Evolutionary conservation across 1,284 basidiomycete species (phyloP), one percentile per base, ranked within the genome.

Genomic region (Pisolithus thermaeus): DNA sequence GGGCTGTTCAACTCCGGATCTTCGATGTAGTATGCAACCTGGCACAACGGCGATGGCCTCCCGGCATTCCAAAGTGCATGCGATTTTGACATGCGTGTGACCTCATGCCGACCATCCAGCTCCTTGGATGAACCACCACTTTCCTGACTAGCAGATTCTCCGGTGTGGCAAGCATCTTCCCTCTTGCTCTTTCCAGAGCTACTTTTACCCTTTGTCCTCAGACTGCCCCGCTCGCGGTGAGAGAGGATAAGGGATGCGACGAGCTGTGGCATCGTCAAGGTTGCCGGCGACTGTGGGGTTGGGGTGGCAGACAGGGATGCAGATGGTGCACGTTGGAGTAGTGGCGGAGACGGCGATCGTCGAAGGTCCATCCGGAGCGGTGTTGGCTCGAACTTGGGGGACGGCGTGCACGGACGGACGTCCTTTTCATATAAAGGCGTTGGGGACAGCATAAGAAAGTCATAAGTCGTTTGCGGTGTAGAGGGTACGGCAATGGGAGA

Each of bases 211-310:
- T 16, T 43, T 28, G 23, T 22, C 23, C 42, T 43, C 38, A 46
- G n/a, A 45, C 55, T 53, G 27, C 50, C 47, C 37, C 54, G 56
- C n/a, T 69, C 66, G 41, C 37, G 64, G 48, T 64, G 42, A 22
- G 63, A 61, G 42, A 66, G 60, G 1, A 49, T 65, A 16, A 66
- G 59, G 12, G 61, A 56, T 22, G 64, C 64, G n/a, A 69, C 65
- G 12, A 66, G 66, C 42, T 66, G 64, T 0, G 67, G 59, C 49
- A 68, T 64, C 2, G 67, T 58, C 59, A 65, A 53, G 22, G 56
- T 56, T 49, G 55, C 49, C 61, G 9, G 42, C 22, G 4, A 47
- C 20, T 46, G 8, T 12, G 55, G 12, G 5, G 49, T 20, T 1
- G 52, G 16, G 12, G 56, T 55, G 6, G 51, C 47, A 49, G 57